These are phyloP conservation scores for Citrus trifoliata DNA, from an alignment of 345 rosid species.

Conservation along the genomic window DNA sequence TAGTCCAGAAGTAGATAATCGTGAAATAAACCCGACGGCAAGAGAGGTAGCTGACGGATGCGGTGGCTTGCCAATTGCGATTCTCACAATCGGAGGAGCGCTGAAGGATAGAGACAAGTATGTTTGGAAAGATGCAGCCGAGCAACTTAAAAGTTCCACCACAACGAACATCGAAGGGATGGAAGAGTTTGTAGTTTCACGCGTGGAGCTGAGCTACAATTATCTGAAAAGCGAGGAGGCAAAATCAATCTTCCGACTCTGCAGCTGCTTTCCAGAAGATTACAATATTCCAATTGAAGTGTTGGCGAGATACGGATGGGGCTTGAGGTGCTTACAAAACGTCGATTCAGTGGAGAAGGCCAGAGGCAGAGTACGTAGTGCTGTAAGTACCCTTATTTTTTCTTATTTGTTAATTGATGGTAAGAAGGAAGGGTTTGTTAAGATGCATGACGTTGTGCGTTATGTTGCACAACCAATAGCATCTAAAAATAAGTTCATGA, in stretches of 20 bases:
- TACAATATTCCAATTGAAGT: neutral
- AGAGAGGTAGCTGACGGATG: no score
- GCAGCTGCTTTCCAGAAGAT: constrained; percentile 18
- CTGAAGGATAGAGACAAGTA: neutral
- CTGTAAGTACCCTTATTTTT: neutral
- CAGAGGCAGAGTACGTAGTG: neutral
- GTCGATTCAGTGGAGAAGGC: neutral
- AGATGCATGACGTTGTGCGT: no score
- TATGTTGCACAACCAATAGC: no score
- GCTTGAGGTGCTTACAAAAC: constrained; percentile 1
- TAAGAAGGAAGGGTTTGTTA: no score
- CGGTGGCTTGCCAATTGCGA: neutral
- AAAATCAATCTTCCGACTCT: neutral
- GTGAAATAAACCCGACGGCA: no score
- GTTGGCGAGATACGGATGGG: neutral
- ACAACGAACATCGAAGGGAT: neutral
- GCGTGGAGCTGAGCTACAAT: neutral
- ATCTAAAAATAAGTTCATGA: no score
- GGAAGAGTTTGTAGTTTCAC: neutral
- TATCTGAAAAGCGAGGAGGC: neutral
- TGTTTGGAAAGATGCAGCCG: neutral
- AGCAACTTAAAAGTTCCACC: neutral
- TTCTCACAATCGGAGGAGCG: constrained; percentile 7
- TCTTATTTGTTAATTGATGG: no score
- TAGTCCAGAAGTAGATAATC: no score